phyloP scores from a whole-genome alignment of 2,329 filamentous ascomycete genomes.

The Ophiocordyceps camponoti-rufipedis region DNA sequence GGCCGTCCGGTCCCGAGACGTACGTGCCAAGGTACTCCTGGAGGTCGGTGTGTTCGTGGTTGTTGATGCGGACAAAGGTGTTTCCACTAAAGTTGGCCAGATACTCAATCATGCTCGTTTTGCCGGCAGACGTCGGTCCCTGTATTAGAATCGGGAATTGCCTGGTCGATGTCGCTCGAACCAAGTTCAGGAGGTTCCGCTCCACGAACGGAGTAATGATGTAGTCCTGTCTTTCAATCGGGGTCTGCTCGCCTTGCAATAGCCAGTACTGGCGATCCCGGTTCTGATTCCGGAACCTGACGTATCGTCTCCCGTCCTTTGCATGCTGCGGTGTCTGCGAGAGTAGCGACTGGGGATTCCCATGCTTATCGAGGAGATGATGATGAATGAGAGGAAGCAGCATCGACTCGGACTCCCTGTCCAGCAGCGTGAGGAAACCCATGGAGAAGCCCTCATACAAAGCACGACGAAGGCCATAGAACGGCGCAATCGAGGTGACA shows the following conservation, averaged over 20 bases:
- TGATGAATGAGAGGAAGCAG: slow-evolving; percentile 66
- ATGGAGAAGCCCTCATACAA: slow-evolving; percentile 94
- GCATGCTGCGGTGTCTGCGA: slow-evolving; percentile 64
- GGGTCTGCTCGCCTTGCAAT: slow-evolving; percentile 47
- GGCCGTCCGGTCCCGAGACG: slow-evolving; percentile 68
- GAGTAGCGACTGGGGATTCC: slow-evolving; percentile 52
- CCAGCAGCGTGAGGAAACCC: slow-evolving; percentile 86
- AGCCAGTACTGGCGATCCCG: slow-evolving; percentile 73
- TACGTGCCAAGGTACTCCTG: slow-evolving; percentile 97
- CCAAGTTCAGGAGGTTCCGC: slow-evolving; percentile 83
- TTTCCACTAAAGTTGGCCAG: slow-evolving; percentile 93
- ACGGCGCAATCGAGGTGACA: slow-evolving; percentile 64
- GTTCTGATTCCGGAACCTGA: slow-evolving; percentile 53
- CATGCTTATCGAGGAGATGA: slow-evolving; percentile 53
- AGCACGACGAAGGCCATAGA: slow-evolving; percentile 71
- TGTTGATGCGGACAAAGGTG: slow-evolving; percentile 96
- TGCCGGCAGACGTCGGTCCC: slow-evolving; percentile 90
- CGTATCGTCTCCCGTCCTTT: slow-evolving; percentile 56
- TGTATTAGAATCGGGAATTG: slow-evolving; percentile 90
- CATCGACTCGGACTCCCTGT: slow-evolving; percentile 61
- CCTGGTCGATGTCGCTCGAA: slow-evolving; percentile 79
- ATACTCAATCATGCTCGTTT: slow-evolving; percentile 99
- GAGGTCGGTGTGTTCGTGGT: slow-evolving; percentile 95
- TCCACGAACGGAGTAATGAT: slow-evolving; percentile 94
- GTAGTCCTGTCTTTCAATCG: slow-evolving; percentile 65